Evolutionary conservation across 2,329 filamentous ascomycete genomes (phyloP).

Genomic region (Ophiocordyceps polyrhachis-furcata): DNA sequence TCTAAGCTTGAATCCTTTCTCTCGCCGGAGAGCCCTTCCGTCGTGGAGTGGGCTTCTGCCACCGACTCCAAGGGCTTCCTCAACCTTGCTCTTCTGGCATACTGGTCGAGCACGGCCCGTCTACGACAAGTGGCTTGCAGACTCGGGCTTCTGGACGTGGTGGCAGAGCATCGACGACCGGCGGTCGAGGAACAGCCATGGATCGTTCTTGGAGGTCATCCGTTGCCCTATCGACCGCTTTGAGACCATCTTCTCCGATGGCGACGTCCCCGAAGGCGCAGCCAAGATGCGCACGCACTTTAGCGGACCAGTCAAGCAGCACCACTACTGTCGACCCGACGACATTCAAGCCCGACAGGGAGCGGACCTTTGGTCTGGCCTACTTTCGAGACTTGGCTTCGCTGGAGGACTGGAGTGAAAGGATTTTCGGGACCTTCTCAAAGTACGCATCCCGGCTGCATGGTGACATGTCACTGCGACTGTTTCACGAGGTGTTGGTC

Average conservation of each 20-base stretch:
- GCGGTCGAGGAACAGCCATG: conserved; percentile 7
- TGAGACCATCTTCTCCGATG: conserved; percentile 21
- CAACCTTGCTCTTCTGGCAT: not conserved
- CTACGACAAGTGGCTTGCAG: not conserved
- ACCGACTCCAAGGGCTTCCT: not conserved
- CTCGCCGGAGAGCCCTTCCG: not conserved
- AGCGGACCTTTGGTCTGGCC: conserved; percentile 21
- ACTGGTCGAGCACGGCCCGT: not conserved
- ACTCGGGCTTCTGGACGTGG: not conserved
- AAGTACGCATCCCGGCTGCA: conserved; percentile 18
- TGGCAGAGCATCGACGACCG: conserved; percentile 1
- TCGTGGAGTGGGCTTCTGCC: not conserved
- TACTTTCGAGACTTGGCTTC: conserved; percentile 22
- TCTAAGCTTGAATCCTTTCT: not conserved
- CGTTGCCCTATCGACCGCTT: conserved; percentile 21
- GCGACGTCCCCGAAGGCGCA: conserved; percentile 18
- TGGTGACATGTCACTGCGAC: conserved; percentile 11
- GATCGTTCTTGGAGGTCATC: conserved; percentile 25
- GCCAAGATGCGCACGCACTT: conserved; percentile 19
- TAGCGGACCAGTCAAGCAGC: conserved; percentile 19
- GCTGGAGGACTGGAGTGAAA: conserved; percentile 10
- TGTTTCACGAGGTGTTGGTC: conserved; percentile 23
- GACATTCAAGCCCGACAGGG: conserved; percentile 7
- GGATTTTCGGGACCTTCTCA: conserved; percentile 1
- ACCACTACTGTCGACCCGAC: conserved; percentile 21